phyloP scores from a whole-genome alignment of 495 filamentous ascomycete species.

The Penicillium daleae region DNA sequence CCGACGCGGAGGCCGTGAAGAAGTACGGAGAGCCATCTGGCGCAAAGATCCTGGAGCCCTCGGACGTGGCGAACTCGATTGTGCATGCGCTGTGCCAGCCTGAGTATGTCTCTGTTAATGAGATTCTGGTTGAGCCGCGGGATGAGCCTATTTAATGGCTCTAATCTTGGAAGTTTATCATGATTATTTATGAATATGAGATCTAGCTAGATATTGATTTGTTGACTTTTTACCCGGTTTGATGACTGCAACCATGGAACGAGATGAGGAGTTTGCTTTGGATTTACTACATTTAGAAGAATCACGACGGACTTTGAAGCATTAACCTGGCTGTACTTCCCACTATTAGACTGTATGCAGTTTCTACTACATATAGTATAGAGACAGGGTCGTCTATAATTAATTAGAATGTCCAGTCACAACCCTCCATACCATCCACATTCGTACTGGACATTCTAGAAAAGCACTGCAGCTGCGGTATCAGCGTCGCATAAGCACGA shows the following conservation, averaged over 20 bases:
- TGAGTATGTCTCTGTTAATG: slow-evolving; percentile 68
- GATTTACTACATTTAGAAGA: background rate
- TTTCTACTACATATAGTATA: background rate
- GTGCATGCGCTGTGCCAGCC: slow-evolving; percentile 67
- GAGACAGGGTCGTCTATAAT: background rate
- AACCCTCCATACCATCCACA: background rate
- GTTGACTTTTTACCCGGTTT: background rate
- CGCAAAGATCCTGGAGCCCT: slow-evolving; percentile 63
- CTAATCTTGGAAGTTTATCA: background rate
- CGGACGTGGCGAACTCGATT: slow-evolving; percentile 67
- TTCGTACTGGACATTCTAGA: background rate
- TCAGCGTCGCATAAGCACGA: background rate
- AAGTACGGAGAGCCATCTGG: slow-evolving; percentile 69
- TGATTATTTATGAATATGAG: background rate
- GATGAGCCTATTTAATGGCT: slow-evolving; percentile 66
- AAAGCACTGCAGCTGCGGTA: background rate
- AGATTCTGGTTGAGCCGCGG: slow-evolving; percentile 70
- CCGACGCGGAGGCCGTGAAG: slow-evolving; percentile 68
- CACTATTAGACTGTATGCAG: background rate
- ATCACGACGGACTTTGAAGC: background rate
- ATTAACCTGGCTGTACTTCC: background rate
- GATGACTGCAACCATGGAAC: background rate
- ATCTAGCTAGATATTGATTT: slow-evolving; percentile 5
- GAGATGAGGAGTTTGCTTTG: background rate
- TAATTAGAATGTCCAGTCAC: background rate